Base-by-base conservation (phyloP, 2,329 filamentous ascomycete species). In the Myotisia sp. region DNA sequence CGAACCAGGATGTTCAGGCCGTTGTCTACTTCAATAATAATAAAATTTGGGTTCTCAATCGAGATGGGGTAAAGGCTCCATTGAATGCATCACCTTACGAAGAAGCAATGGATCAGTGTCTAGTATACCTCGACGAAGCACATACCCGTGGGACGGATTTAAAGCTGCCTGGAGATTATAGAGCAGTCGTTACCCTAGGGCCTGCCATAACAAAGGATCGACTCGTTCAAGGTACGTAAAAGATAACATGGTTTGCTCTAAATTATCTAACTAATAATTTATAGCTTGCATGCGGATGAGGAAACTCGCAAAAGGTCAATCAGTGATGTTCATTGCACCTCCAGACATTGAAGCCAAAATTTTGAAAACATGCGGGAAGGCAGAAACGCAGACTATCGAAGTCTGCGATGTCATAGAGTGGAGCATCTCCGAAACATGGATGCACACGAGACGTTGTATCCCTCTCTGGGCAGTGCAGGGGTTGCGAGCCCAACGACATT, bases 101-200 rank as follows among this genome's bases (percentile, higher is more conserved):
- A 0, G 58, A 62, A 0, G 65, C 74, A 4, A 52, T 78, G 0
- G 69, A 72, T 4, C 43, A 43, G 0, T 85, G 78, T 36, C 49
- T 81, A 0, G 62, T 84, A 0, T 85, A 75, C 35, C 59, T 86
- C 0, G 79, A 85, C 32, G 72, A 85, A 37, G 66, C 69, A 0
- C 78, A 85, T 40, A 81, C 78, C 0, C 54, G 79, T 39, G 79
- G 80, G 0, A 82, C 68, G 0, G 79, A 86, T 41, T 47, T 85
- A 0, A 69, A 67, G 21, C 52, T 83, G 0, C 79, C 76, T 0
- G 37, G 37, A 0, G 3, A 65, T 8, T 76, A 75, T 42, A 59
- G 71, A 0, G 80, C 78, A 0, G 73, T 72, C 0, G 72, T 85
- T 0, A 84, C 77, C 0, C 49, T 87, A 0, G 78, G 79, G 0